Percentiles rank a stretch among this genome's conserved stretches.
Conservation (phyloP, 768 basidiomycete species). For the Pholiota microspora region DNA sequence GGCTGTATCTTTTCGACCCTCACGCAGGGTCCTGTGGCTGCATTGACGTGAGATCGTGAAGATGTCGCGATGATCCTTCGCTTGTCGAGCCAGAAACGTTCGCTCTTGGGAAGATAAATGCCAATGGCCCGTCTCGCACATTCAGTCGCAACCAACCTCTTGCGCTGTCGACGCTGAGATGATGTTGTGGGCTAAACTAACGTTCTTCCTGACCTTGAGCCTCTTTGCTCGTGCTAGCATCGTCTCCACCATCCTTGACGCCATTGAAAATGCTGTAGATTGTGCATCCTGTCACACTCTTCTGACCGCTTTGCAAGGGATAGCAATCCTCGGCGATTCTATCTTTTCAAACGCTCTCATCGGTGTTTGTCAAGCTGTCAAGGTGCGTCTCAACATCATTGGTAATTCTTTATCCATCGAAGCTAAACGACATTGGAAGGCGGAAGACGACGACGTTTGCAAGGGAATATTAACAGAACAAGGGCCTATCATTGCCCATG, state of each 20-base stretch:
- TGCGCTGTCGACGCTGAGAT: slow-evolving; percentile 5
- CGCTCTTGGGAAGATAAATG: not conserved
- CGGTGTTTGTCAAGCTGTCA: slow-evolving; percentile 40
- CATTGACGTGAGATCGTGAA: not conserved
- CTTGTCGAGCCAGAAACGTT: not conserved
- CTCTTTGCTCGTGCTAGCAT: slow-evolving; percentile 26
- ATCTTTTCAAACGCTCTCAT: slow-evolving; percentile 42
- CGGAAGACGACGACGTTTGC: slow-evolving; percentile 59
- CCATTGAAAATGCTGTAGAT: slow-evolving; percentile 42
- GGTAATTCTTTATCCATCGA: not conserved
- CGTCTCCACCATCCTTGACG: slow-evolving; percentile 39
- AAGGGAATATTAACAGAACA: slow-evolving; percentile 46
- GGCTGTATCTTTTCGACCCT: not conserved
- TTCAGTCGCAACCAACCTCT: not conserved
- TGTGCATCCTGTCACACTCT: slow-evolving; percentile 53
- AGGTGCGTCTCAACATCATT: slow-evolving; percentile 24
- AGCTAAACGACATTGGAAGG: slow-evolving; percentile 24
- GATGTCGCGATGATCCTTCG: not conserved
- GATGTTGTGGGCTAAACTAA: slow-evolving; percentile 11
- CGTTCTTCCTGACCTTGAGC: slow-evolving; percentile 17
- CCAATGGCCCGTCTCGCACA: not conserved
- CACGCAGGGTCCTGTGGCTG: not conserved
- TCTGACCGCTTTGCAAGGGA: slow-evolving; percentile 40
- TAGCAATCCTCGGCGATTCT: slow-evolving; percentile 48
- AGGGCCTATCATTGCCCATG: slow-evolving; percentile 58